Conservation (phyloP, 805 yeast species). For the Pichia rugopelliculosa region DNA sequence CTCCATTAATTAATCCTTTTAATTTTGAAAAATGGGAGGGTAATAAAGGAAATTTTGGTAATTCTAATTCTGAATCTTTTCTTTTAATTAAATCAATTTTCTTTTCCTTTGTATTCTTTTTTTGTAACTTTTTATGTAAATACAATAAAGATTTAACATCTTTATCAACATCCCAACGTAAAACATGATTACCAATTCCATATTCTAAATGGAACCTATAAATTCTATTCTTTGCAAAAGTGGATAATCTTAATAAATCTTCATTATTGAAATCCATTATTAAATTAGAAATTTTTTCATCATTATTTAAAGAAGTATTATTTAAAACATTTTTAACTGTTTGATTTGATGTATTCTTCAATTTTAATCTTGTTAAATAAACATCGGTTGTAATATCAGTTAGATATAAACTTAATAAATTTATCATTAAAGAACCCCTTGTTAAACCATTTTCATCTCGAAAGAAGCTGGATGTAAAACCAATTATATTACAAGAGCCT, state of each 20-base stretch:
- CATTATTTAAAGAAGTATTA: neutral
- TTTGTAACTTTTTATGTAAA: constrained; percentile 57
- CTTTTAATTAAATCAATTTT: constrained; percentile 9
- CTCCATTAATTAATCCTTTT: constrained; percentile 5
- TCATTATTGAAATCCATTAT: constrained; percentile 1
- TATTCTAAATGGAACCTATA: constrained; percentile 76
- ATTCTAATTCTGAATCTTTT: constrained; percentile 22
- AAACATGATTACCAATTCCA: constrained; percentile 73
- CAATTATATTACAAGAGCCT: constrained; percentile 67
- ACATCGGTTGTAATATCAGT: constrained; percentile 39
- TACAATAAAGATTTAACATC: constrained; percentile 64
- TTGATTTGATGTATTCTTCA: neutral
- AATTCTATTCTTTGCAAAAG: constrained; percentile 31
- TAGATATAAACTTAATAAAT: constrained; percentile 62
- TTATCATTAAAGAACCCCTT: constrained; percentile 76
- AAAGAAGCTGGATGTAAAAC: constrained; percentile 66
- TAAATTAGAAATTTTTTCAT: neutral
- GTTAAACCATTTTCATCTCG: constrained; percentile 69
- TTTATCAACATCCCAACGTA: constrained; percentile 74
- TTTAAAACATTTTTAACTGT: neutral
- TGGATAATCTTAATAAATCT: constrained; percentile 5
- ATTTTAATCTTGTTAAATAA: constrained; percentile 6
- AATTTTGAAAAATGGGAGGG: constrained; percentile 6
- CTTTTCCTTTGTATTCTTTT: constrained; percentile 7
- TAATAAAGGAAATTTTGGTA: constrained; percentile 34